A percentile compares a stretch with the other conserved stretches of the same genome.
phyloP scores from a whole-genome alignment of 768 basidiomycete species.

The Boletus rubropictus region DNA sequence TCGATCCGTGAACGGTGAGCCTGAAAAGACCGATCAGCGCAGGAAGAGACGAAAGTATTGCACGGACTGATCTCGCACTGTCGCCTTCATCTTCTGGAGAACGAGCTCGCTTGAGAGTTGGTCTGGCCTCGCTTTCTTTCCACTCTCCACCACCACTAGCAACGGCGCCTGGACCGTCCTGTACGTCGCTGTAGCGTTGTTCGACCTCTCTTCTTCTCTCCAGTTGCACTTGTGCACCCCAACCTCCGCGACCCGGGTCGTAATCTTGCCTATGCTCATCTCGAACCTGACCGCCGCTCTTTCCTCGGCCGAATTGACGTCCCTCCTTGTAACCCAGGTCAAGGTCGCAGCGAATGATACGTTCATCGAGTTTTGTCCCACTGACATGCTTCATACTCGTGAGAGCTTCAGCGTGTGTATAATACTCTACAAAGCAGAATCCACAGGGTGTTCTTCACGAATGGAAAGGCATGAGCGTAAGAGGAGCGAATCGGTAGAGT shows the following conservation, averaged over 20 bases:
- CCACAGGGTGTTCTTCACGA: slow-evolving; percentile 77
- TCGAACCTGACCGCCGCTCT: slow-evolving; percentile 93
- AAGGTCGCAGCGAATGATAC: slow-evolving; percentile 95
- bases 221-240: slow-evolving; percentile 84
- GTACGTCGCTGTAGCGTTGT: slow-evolving; percentile 78
- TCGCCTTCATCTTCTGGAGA: slow-evolving; percentile 79
- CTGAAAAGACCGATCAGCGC: slow-evolving; percentile 29
- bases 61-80: slow-evolving; percentile 47
- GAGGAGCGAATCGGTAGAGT: background rate
- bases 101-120: slow-evolving; percentile 58
- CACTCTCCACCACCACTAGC: slow-evolving; percentile 83
- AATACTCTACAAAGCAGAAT: slow-evolving; percentile 96
- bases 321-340: slow-evolving; percentile 97
- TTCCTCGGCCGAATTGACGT: slow-evolving; percentile 94
- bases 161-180: slow-evolving; percentile 74
- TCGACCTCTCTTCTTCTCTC: slow-evolving; percentile 79
- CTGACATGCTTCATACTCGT: slow-evolving; percentile 91
- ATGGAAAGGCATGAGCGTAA: slow-evolving; percentile 4
- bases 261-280: slow-evolving; percentile 98
- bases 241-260: slow-evolving; percentile 92
- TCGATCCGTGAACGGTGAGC: slow-evolving; percentile 58
- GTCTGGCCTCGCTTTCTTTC: slow-evolving; percentile 57
- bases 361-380: slow-evolving; percentile 98
- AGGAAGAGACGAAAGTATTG: background rate
- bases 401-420: slow-evolving; percentile 89